A percentile compares a stretch with the other conserved stretches of the same genome.
Evolutionary conservation across 2,329 filamentous ascomycete genomes (phyloP).

Genomic region (Aspergillus uvarum): DNA sequence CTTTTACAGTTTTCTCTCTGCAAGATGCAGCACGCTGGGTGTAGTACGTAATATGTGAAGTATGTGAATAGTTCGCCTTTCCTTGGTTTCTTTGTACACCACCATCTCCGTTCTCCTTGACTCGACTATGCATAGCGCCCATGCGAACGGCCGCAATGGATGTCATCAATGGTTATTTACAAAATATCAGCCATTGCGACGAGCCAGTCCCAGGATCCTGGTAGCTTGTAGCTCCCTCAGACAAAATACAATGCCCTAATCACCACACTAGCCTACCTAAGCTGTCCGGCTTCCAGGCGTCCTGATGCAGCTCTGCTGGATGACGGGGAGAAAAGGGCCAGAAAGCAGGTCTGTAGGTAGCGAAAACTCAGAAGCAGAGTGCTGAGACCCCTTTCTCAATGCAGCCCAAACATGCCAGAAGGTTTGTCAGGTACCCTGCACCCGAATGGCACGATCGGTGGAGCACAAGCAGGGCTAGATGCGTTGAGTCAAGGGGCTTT

Average conservation of each 20-base stretch:
- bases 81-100: neutral
- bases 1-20: conserved; percentile 19
- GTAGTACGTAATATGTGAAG: neutral
- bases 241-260: neutral
- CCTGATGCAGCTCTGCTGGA: neutral
- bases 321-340: neutral
- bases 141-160: neutral
- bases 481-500: conserved; percentile 1
- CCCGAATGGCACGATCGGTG: neutral
- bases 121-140: neutral
- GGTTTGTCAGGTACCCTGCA: neutral
- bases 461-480: neutral
- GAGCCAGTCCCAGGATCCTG: neutral
- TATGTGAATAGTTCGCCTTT: neutral
- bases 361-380: neutral
- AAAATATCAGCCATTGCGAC: neutral
- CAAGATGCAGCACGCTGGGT: conserved; percentile 20
- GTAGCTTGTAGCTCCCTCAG: neutral
- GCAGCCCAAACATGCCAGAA: neutral
- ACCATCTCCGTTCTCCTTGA: neutral
- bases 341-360: neutral
- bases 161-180: neutral
- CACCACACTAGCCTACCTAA: neutral
- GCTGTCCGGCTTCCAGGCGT: neutral
- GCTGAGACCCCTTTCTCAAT: neutral